Percentiles rank a stretch among this genome's conserved stretches.
Evolutionary conservation across 306 rosid species (phyloP).

Genomic region (Dryas drummondii): DNA sequence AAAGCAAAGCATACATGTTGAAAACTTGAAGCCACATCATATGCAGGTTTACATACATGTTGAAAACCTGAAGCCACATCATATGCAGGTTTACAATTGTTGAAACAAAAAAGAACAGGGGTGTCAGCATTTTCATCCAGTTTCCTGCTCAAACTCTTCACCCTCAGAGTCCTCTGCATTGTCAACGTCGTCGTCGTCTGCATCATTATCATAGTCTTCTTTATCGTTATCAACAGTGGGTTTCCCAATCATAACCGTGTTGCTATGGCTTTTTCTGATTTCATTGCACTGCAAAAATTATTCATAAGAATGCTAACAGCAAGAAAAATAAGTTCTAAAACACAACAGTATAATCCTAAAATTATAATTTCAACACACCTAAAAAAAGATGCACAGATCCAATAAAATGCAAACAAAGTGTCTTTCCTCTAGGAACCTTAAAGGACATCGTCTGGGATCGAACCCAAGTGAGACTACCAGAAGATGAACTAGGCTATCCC

Average conservation of each 20-base stretch:
- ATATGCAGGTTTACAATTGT: background rate
- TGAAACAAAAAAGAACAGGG: slow-evolving; percentile 5
- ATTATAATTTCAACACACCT: background rate
- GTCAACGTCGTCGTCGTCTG: slow-evolving; percentile 64
- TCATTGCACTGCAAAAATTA: slow-evolving; percentile 66
- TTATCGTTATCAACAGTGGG: slow-evolving; percentile 64
- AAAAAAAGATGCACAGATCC: background rate
- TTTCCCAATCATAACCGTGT: slow-evolving; percentile 66
- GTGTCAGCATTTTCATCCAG: slow-evolving; percentile 50
- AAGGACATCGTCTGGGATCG: background rate
- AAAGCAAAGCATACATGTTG: background rate
- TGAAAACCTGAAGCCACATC: background rate
- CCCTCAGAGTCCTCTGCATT: slow-evolving; percentile 89
- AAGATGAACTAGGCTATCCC: background rate
- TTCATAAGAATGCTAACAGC: slow-evolving; percentile 8
- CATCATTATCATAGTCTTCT: slow-evolving; percentile 75
- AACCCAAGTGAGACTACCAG: background rate
- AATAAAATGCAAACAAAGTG: background rate
- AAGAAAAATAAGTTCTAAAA: slow-evolving; percentile 9
- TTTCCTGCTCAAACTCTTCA: slow-evolving; percentile 95
- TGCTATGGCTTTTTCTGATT: slow-evolving; percentile 65
- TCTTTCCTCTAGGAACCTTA: background rate
- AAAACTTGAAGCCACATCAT: background rate
- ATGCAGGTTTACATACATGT: background rate
- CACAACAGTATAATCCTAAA: background rate